Evolutionary conservation across 805 yeast genomes (phyloP).

Genomic region (Nakazawaea wyomingensis): DNA sequence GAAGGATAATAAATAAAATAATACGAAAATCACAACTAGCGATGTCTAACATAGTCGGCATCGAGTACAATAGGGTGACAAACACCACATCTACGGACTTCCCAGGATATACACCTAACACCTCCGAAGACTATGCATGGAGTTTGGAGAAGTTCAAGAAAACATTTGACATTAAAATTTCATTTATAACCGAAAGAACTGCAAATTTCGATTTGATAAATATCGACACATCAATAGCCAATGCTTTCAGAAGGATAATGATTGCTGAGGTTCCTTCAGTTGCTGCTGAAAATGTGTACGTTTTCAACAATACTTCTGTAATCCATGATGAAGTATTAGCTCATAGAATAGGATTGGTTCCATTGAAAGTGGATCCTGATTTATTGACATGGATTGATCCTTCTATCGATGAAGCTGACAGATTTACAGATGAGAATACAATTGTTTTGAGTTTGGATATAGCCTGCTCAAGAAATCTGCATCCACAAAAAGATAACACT

Average conservation of each 20-base stretch:
- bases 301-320: constrained; percentile 92
- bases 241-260: constrained; percentile 97
- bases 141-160: constrained; percentile 73
- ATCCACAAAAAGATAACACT: constrained; percentile 70
- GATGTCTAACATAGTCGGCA: constrained; percentile 64
- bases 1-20: background rate
- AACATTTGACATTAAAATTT: constrained; percentile 59
- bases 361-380: constrained; percentile 90
- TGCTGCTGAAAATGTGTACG: constrained; percentile 87
- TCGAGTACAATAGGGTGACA: constrained; percentile 87
- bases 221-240: constrained; percentile 88
- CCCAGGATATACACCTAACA: constrained; percentile 69
- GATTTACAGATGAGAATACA: constrained; percentile 84
- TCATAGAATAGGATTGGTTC: constrained; percentile 89
- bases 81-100: constrained; percentile 87
- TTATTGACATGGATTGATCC: constrained; percentile 76
- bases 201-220: constrained; percentile 86
- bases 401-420: constrained; percentile 52
- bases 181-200: constrained; percentile 57
- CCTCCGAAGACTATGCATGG: constrained; percentile 71
- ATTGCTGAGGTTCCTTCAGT: constrained; percentile 94
- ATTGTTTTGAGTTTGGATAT: constrained; percentile 78
- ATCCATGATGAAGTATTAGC: constrained; percentile 97
- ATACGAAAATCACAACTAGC: background rate
- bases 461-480: constrained; percentile 78